Evolutionary conservation across 78 protist species (phyloP).

Genomic region (Dictyostelium intermedium): DNA sequence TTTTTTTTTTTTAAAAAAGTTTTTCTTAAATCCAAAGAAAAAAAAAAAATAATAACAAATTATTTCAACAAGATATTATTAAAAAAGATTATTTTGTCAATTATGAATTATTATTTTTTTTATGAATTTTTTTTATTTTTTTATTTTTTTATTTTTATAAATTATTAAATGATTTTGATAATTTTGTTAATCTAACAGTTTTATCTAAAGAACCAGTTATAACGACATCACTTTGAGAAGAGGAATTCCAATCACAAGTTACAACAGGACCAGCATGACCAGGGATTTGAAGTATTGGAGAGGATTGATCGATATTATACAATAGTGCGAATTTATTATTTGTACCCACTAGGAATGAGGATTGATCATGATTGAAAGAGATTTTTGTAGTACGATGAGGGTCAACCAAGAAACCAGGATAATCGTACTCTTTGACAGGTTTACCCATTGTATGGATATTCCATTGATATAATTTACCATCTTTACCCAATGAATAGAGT

Average conservation of each 20-base stretch:
- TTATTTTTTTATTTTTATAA: not conserved
- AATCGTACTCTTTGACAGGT: conserved; percentile 58
- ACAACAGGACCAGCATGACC: conserved; percentile 68
- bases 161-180: not conserved
- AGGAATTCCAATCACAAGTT: conserved; percentile 62
- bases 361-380: conserved; percentile 31
- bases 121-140: not conserved
- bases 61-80: too few species aligned
- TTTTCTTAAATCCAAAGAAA: too few species aligned
- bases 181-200: conserved; percentile 45
- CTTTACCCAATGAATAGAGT: conserved; percentile 52
- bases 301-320: conserved; percentile 42
- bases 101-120: not conserved
- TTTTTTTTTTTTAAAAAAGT: too few species aligned
- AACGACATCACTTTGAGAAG: not conserved
- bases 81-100: too few species aligned
- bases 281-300: conserved; percentile 18
- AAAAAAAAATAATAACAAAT: not conserved
- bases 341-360: conserved; percentile 57
- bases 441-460: conserved; percentile 59
- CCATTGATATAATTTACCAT: conserved; percentile 55
- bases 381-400: conserved; percentile 65
- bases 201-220: conserved; percentile 59
- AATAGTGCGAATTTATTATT: conserved; percentile 43
- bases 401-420: conserved; percentile 67